Percentiles rank a stretch among this genome's conserved stretches.
phyloP scores from a whole-genome alignment of 139 green algal genomes.

The Eudorina sp. region DNA sequence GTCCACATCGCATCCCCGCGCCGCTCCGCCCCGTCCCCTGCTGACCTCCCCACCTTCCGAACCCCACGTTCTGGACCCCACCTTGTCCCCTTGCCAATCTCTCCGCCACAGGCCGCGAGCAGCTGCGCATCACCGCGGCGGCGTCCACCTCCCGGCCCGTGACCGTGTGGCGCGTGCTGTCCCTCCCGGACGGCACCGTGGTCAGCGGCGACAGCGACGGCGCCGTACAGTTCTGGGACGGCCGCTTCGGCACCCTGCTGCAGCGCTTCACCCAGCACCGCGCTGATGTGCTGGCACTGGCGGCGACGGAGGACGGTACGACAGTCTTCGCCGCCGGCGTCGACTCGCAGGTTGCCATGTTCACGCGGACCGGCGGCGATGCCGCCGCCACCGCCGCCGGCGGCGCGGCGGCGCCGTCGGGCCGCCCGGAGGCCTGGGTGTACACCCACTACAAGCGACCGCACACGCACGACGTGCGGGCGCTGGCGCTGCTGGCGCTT shows the following conservation, averaged over 20 bases:
- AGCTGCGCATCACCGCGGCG: constrained; percentile 81
- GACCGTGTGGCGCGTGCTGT: constrained; percentile 87
- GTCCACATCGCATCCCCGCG: no score
- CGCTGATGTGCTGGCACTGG: constrained; percentile 89
- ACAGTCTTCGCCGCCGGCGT: constrained; percentile 89
- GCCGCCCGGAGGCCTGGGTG: constrained; percentile 73
- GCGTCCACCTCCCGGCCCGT: constrained; percentile 53
- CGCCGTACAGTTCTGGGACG: constrained; percentile 89
- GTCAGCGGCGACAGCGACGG: constrained; percentile 87
- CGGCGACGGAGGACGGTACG: constrained; percentile 74
- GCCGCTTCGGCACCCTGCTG: constrained; percentile 83
- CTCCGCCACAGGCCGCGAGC: constrained; percentile 66
- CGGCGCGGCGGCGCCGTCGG: no score
- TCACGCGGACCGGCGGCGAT: constrained; percentile 35
- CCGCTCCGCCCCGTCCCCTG: no score
- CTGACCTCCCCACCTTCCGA: no score
- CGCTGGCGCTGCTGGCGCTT: constrained; percentile 69
- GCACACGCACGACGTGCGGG: constrained; percentile 90
- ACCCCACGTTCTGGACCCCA: no score
- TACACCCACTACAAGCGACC: constrained; percentile 83
- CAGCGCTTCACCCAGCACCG: constrained; percentile 76
- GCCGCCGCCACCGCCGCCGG: not conserved
- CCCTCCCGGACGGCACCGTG: constrained; percentile 88
- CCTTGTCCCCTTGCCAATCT: not conserved
- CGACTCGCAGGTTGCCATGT: constrained; percentile 79